Conservation (phyloP, 2,329 filamentous ascomycete genomes). For the Apiospora koreana region DNA sequence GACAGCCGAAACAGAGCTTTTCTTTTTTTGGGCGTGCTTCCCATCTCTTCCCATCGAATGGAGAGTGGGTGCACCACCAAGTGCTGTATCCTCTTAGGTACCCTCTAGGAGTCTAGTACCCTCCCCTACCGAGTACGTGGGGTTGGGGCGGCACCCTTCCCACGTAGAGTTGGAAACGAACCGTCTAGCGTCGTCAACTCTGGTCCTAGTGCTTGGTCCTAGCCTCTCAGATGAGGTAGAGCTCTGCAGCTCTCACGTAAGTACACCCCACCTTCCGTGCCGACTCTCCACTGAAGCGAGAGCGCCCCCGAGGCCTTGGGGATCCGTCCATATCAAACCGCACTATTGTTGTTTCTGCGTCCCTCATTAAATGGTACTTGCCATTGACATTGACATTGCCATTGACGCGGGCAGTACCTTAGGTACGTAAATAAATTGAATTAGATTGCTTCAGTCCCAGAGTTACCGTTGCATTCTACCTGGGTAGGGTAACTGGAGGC, state of each 20-base stretch:
- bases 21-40: slow-evolving; percentile 7
- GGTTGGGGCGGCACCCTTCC: slow-evolving; percentile 2
- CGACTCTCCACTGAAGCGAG: background rate
- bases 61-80: too few species aligned
- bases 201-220: background rate
- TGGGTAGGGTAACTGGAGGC: background rate
- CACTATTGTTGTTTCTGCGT: slow-evolving; percentile 5
- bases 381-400: background rate
- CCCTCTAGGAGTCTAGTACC: too few species aligned
- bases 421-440: background rate
- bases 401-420: background rate
- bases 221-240: slow-evolving; percentile 2
- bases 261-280: background rate
- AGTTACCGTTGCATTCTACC: background rate
- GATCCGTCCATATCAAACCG: background rate
- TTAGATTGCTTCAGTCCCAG: background rate
- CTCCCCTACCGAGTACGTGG: background rate
- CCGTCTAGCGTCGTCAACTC: background rate
- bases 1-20: slow-evolving; percentile 6
- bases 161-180: slow-evolving; percentile 8
- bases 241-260: slow-evolving; percentile 2
- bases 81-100: too few species aligned
- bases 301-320: background rate
- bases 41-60: background rate
- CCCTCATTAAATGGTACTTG: background rate